Conservation (phyloP, 345 rosid species). For the Arabis hirsuta region DNA sequence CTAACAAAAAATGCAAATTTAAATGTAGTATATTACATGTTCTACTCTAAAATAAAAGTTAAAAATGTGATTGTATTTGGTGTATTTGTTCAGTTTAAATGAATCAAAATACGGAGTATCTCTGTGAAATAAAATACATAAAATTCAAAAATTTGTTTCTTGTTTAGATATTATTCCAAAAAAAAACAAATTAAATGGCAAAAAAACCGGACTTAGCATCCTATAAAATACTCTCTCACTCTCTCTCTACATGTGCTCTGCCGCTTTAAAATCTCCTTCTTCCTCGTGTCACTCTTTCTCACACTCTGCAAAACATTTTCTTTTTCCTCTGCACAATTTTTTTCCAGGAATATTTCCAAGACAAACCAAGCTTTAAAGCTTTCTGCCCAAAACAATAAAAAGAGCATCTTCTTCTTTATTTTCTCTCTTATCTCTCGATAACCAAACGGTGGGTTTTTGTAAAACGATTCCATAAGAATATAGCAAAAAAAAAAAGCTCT, state of each 20-base stretch:
- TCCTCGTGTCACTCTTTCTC: slow-evolving; percentile 43
- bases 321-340: slow-evolving; percentile 18
- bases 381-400: background rate
- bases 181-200: background rate
- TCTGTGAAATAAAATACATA: background rate
- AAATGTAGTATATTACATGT: no score
- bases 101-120: background rate
- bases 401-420: slow-evolving; percentile 40
- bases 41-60: no score
- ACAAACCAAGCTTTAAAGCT: slow-evolving; percentile 34
- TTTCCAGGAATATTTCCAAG: slow-evolving; percentile 44
- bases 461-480: slow-evolving; percentile 42
- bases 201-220: slow-evolving; percentile 26
- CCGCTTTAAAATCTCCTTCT: slow-evolving; percentile 45
- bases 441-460: slow-evolving; percentile 30
- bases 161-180: background rate
- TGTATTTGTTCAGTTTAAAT: background rate
- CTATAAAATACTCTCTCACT: slow-evolving; percentile 42
- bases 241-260: slow-evolving; percentile 44
- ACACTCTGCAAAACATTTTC: slow-evolving; percentile 38
- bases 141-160: background rate
- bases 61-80: no score
- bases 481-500: slow-evolving; percentile 35
- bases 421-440: slow-evolving; percentile 19
- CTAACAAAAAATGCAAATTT: no score